Percentiles rank a stretch among this genome's conserved stretches.
These are phyloP conservation scores for Melaleuca quinquenervia DNA, from an alignment of 345 rosid genomes.

Conservation along the genomic window DNA sequence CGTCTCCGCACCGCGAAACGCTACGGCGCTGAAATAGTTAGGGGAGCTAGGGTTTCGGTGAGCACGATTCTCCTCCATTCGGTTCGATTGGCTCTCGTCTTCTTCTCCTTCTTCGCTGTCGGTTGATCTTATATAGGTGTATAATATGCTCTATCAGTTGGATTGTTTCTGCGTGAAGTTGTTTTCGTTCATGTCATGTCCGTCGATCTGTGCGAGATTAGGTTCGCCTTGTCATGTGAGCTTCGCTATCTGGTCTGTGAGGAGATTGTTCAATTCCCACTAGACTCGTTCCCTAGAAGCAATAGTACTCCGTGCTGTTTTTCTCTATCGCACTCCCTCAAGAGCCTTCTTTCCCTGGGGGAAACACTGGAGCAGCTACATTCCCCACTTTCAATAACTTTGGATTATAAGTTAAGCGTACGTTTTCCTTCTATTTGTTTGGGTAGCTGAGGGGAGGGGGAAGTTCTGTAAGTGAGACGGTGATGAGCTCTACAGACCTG, in stretches of 20 bases:
- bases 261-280: conserved; percentile 51
- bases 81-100: neutral
- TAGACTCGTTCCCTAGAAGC: conserved; percentile 94
- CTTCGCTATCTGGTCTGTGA: conserved; percentile 88
- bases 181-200: neutral
- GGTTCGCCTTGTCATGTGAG: neutral
- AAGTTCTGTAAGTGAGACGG: neutral
- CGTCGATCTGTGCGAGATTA: neutral
- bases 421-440: neutral
- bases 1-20: no score
- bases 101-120: no score
- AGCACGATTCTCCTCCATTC: neutral
- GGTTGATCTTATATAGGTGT: neutral
- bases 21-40: neutral
- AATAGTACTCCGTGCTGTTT: conserved; percentile 39
- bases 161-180: neutral
- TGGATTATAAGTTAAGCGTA: neutral
- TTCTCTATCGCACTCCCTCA: neutral
- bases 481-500: conserved; percentile 94
- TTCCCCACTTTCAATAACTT: neutral
- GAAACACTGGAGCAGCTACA: conserved; percentile 35
- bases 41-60: neutral
- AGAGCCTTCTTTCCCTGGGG: conserved; percentile 1
- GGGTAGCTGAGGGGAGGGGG: no score
- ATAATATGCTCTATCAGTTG: neutral